These are phyloP conservation scores for Melaleuca quinquenervia DNA, from an alignment of 345 rosid species.

Conservation along the genomic window DNA sequence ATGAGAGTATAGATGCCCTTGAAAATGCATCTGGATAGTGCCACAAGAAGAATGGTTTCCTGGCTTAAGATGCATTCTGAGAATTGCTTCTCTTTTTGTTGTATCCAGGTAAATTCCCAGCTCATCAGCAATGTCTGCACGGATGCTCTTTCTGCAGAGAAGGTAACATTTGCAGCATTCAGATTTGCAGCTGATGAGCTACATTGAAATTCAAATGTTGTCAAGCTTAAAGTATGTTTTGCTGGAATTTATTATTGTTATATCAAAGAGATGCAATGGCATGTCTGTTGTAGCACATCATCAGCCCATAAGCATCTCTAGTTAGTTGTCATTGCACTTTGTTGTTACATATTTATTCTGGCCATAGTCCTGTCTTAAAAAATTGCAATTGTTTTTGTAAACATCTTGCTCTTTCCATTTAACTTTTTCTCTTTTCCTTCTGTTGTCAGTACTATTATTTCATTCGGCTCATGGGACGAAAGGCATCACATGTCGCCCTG, in stretches of 20 bases:
- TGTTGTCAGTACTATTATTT: conserved; percentile 84
- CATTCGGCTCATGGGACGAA: conserved; percentile 96
- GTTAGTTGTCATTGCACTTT: neutral
- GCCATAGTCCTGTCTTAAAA: neutral
- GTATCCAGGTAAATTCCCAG: conserved; percentile 80
- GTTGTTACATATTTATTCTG: neutral
- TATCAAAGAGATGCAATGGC: neutral
- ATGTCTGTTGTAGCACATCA: neutral
- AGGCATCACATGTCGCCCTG: conserved; percentile 95
- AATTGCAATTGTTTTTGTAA: neutral
- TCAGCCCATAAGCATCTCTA: neutral
- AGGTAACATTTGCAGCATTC: conserved; percentile 30
- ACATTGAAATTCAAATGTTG: neutral
- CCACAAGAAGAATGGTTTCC: neutral
- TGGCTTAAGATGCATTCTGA: neutral
- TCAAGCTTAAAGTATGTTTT: neutral
- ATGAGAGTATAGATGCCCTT: neutral
- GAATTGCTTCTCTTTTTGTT: neutral
- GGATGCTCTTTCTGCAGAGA: conserved; percentile 98
- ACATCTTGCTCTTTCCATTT: neutral
- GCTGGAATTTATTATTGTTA: neutral
- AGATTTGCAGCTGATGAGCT: neutral
- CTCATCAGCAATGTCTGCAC: conserved; percentile 97
- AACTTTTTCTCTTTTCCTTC: neutral
- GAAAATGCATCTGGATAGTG: neutral